Conservation (phyloP, 1,139 yeast genomes). For the Magnusiomyces paraingens region DNA sequence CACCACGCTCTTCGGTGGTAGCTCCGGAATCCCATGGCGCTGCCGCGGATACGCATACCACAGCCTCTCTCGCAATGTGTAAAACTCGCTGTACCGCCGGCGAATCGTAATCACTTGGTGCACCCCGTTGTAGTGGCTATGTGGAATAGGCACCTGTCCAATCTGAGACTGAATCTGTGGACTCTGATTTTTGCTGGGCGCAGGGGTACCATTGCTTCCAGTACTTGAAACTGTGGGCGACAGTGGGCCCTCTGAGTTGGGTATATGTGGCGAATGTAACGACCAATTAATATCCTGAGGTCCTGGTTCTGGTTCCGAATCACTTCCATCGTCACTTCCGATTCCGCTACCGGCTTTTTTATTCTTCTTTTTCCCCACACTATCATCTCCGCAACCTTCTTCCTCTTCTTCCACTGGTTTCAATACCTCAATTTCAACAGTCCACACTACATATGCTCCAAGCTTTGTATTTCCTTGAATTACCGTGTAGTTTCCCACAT, state of each 20-base stretch:
- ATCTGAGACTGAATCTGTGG: too few species aligned
- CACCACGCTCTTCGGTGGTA: constrained; percentile 61
- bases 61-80: constrained; percentile 41
- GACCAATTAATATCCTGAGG: not conserved
- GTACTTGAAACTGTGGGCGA: too few species aligned
- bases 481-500: constrained; percentile 37
- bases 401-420: not conserved
- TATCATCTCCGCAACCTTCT: constrained; percentile 16
- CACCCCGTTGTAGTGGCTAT: too few species aligned
- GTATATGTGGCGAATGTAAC: not conserved
- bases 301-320: too few species aligned
- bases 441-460: constrained; percentile 40
- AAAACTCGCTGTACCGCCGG: constrained; percentile 64
- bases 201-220: not conserved
- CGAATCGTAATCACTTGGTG: constrained; percentile 40
- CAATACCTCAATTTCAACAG: constrained; percentile 32
- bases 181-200: too few species aligned
- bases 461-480: constrained; percentile 32
- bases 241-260: too few species aligned
- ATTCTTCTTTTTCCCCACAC: not conserved
- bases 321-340: not conserved
- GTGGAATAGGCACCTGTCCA: constrained; percentile 32
- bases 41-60: constrained; percentile 37
- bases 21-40: constrained; percentile 45
- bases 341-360: not conserved